A percentile compares a stretch with the other conserved stretches of the same genome.
phyloP scores from a whole-genome alignment of 2,329 filamentous ascomycete species.

The Monilinia laxa region DNA sequence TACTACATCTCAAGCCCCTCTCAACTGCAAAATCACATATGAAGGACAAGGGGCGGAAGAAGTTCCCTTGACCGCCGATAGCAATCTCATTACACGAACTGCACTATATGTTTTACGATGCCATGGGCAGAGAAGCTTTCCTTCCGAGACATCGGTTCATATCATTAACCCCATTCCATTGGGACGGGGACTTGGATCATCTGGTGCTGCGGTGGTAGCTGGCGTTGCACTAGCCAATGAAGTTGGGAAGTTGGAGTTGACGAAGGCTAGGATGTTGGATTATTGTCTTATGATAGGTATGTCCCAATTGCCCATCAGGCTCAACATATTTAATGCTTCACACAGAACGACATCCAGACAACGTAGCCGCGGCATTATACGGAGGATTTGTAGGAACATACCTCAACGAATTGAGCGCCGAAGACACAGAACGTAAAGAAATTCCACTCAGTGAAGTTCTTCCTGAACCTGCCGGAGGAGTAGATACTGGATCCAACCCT shows the following conservation, averaged over 20 bases:
- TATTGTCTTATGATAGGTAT: constrained; percentile 94
- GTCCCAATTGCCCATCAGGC: constrained; percentile 26
- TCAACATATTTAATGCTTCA: constrained; percentile 8
- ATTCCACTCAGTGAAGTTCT: constrained; percentile 94
- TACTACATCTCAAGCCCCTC: constrained; percentile 56
- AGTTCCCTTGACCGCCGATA: constrained; percentile 79
- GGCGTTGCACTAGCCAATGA: constrained; percentile 92
- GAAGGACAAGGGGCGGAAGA: constrained; percentile 70
- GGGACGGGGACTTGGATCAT: constrained; percentile 89
- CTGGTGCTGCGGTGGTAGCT: constrained; percentile 90
- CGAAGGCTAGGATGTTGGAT: constrained; percentile 82
- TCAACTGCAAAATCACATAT: constrained; percentile 90
- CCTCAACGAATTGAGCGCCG: constrained; percentile 84
- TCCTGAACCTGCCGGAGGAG: constrained; percentile 82
- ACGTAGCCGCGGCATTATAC: constrained; percentile 91
- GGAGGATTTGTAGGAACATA: constrained; percentile 97
- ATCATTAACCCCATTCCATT: constrained; percentile 95
- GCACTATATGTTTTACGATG: constrained; percentile 93
- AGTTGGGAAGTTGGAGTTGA: constrained; percentile 75
- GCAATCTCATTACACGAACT: constrained; percentile 90
- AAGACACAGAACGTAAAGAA: constrained; percentile 86
- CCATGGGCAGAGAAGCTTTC: constrained; percentile 82
- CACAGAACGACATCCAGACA: constrained; percentile 82
- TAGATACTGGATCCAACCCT: constrained; percentile 83
- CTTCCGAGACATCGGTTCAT: constrained; percentile 83